Base-by-base conservation (phyloP, 495 filamentous ascomycete species). In the Lasiosphaeria hispida region DNA sequence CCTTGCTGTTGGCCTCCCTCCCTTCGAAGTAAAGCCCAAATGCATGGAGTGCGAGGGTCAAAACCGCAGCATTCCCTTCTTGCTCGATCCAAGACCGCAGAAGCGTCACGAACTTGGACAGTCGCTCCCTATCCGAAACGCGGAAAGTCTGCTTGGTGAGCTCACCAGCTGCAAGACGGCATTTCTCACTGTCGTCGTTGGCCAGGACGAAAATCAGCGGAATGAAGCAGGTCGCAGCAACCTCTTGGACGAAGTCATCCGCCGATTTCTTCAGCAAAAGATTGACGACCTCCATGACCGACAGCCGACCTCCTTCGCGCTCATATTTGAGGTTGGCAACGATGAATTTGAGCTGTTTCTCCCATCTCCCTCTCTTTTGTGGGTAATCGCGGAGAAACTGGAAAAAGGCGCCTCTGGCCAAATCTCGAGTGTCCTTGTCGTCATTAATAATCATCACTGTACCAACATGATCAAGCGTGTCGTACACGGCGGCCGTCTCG, bases 361-460 rank as follows among this genome's bases (percentile, higher is more conserved):
- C 80, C 81, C 92, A 91, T 3, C 95, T 79, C 60, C 85, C 87
- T 68, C 89, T 90, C 63, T 87, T 90, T 67, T 97, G 94, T 0
- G 94, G 94, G 67, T 97, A 98, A 43, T 97, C 89, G 60, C 92
- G 85, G 37, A 98, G 71, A 78, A 97, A 98, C 63, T 96, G 90
- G 69, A 96, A 85, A 72, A 95, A 98, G 19, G 86, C 88, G 17
- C 90, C 90, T 33, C 95, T 84, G 14, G 93, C 92, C 36, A 93
- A 74, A 64, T 96, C 92, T 41, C 93, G 82, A 3, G 92, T 88
- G 59, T 85, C 84, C 62, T 87, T 85, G 61, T 91, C 91, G 55
- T 96, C 88, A 70, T 96, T 97, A 19, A 89, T 96, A 56, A 98
- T 89, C 92, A 97, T 96, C 72, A 97, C 87, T n/a, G 79, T 83